Evolutionary conservation across 768 basidiomycete genomes (phyloP), one percentile per base, ranked within the genome.

Genomic region (Xerocomellus amylosporus): DNA sequence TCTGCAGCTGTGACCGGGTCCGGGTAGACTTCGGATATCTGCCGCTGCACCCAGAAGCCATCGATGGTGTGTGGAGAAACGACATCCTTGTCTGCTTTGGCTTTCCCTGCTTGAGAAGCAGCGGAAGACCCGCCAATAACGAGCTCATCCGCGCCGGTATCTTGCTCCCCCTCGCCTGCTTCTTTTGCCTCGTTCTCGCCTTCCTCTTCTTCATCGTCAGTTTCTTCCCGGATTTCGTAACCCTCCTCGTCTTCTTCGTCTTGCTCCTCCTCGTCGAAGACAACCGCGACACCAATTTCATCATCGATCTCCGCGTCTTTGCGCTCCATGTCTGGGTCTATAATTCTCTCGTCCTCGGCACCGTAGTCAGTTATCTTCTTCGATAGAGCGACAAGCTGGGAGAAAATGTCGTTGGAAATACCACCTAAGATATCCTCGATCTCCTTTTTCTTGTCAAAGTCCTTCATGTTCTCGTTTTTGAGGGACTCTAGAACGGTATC

Each of bases 331-430:
- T 92, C 91, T 0, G 88, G 88, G 64, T 94, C 93, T 0, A 73
- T 85, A 73, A 84, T 80, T 17, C 77, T 70, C 69, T 90, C 92
- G 58, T 95, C 93, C 66, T 94, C 91, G 0, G 86, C 90, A 33
- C 87, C 87, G 56, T 93, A 99, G 72, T 99, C 97, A 0, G 96
- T 97, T 37, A 98, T 87, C 77, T 97, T 97, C 77, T 97, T 98
- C 41, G 88, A 83, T 41, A 98, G 75, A 58, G 75, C 86, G 55
- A 98, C 77, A 30, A 98, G 77, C 72, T 92, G 88, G 7, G 86
- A 81, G 71, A 98, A 98, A 19, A 74, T 64, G 60, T 97, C 94
- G 64, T 79, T 82, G 2, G 83, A 72, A 13, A 95, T 68, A 0
- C 78, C 58, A 1, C 86, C 85, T 13, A 92, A 71, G n/a, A 83